Base-by-base conservation (phyloP, 2,329 filamentous ascomycete genomes). In the Colletotrichum sublineola region DNA sequence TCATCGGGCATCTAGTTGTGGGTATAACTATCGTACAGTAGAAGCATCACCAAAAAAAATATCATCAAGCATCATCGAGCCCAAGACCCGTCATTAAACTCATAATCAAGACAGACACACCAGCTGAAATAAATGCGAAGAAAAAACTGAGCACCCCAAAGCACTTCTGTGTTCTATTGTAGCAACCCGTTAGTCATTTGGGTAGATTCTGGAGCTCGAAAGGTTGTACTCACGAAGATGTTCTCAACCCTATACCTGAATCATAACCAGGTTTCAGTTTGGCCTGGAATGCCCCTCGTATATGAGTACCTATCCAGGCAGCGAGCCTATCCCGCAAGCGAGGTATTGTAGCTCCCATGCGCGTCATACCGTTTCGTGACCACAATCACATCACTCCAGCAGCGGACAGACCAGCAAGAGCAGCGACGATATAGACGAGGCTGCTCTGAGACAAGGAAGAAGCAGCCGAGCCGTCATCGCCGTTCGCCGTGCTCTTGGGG, bases 401-500 rank as follows among this genome's bases (percentile, higher is more conserved):
- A 44, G 64, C 18, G 11, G 40, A 14, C 2, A 68, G 3, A 9
- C 52, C 42, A 8, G 36, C 58, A 15, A 72, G 29, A 36, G 46
- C 46, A 6, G 46, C 66, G 2, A 64, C 24, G 33, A 44, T 3
- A 11, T 61, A 38, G 40, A 58, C 5, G 15, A 42, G 14, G 14
- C 66, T 1, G 6, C 50, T n/a, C 1, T 38, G 50, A 24, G 50
- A 46, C 11, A 64, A 14, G 8, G 46, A 58, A 14, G 36, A 18
- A 2, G 40, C 69, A 0, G 53, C 66, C 14, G 66, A 69, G 8
- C 24, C 48, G 31, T 72, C 46, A 1, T 64, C 65, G 52, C 55
- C 42, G 1, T 6, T 44, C 6, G 64, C 68, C 20, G 69, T 72
- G 18, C n/a, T 52, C 46, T 40, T 53, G 24, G 69, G 69, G 2